Percentiles rank a stretch among this genome's conserved stretches.
These are phyloP conservation scores for Pneumocystis jirovecii DNA, from an alignment of 1,139 yeast species.

Conservation along the genomic window DNA sequence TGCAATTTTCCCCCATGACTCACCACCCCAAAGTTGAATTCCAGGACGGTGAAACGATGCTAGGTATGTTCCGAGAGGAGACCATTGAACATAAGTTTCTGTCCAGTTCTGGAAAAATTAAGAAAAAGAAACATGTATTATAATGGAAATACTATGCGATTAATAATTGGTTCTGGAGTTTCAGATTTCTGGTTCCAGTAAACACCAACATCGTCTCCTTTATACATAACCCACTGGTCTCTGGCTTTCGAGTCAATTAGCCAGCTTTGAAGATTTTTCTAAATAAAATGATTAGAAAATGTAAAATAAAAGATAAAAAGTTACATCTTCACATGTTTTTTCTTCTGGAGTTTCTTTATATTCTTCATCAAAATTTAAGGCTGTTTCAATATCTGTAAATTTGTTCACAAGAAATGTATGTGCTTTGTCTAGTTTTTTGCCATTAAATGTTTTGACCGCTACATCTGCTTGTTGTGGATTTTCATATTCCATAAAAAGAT, in stretches of 20 bases:
- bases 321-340: slow-evolving; percentile 20
- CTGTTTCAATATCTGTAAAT: slow-evolving; percentile 71
- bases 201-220: slow-evolving; percentile 66
- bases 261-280: slow-evolving; percentile 78
- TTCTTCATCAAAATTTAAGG: slow-evolving; percentile 53
- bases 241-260: slow-evolving; percentile 77
- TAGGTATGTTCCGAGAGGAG: slow-evolving; percentile 84
- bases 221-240: slow-evolving; percentile 77
- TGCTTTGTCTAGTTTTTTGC: slow-evolving; percentile 83
- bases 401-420: slow-evolving; percentile 79
- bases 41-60: slow-evolving; percentile 90
- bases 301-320: not conserved
- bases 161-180: slow-evolving; percentile 63
- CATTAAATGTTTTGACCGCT: slow-evolving; percentile 68
- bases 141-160: slow-evolving; percentile 37
- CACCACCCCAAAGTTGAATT: slow-evolving; percentile 93
- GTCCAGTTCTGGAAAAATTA: slow-evolving; percentile 46
- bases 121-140: not conserved
- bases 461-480: slow-evolving; percentile 52
- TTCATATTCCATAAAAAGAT: slow-evolving; percentile 70
- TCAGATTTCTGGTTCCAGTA: slow-evolving; percentile 73
- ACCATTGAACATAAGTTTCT: slow-evolving; percentile 72
- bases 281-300: slow-evolving; percentile 19
- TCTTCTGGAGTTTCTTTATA: slow-evolving; percentile 43
- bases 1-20: slow-evolving; percentile 53